Evolutionary conservation across 164 flowering plant species (phyloP).

Genomic region (Akebia trifoliata): DNA sequence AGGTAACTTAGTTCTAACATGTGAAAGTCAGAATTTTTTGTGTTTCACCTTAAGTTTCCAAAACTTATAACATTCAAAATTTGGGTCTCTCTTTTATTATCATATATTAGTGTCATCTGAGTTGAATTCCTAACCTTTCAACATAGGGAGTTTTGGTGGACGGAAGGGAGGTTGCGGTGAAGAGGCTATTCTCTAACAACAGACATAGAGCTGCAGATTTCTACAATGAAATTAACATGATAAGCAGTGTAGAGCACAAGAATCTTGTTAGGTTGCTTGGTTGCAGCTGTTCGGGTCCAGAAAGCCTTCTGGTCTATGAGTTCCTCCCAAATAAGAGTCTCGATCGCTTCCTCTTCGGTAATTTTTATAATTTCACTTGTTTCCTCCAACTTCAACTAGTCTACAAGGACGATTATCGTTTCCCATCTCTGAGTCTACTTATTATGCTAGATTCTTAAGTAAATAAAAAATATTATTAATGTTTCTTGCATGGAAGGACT

Average conservation of each 20-base stretch:
- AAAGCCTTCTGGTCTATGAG: conserved; percentile 57
- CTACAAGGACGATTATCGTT: too few relatives aligned
- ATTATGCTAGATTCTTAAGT: neutral
- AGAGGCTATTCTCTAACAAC: conserved; percentile 39
- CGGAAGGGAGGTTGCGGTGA: conserved; percentile 67
- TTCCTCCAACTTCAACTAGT: neutral
- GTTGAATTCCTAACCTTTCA: conserved; percentile 3
- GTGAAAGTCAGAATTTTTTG: too few relatives aligned
- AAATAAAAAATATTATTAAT: neutral
- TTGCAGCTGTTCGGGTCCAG: conserved; percentile 39
- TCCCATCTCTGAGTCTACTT: neutral
- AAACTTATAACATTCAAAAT: too few relatives aligned
- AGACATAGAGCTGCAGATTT: conserved; percentile 30
- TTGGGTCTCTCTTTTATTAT: too few relatives aligned
- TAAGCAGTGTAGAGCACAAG: conserved; percentile 49
- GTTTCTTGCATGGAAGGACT: too few relatives aligned
- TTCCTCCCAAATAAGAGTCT: conserved; percentile 53
- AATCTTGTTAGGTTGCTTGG: conserved; percentile 63
- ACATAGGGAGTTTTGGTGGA: conserved; percentile 52
- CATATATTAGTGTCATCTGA: too few relatives aligned
- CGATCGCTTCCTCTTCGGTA: conserved; percentile 56
- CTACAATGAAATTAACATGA: conserved; percentile 52
- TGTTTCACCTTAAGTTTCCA: too few relatives aligned
- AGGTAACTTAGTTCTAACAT: conserved; percentile 35
- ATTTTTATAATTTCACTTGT: neutral